These are phyloP conservation scores for Selenicereus undatus DNA, from an alignment of 148 eudicot genomes.

Conservation along the genomic window DNA sequence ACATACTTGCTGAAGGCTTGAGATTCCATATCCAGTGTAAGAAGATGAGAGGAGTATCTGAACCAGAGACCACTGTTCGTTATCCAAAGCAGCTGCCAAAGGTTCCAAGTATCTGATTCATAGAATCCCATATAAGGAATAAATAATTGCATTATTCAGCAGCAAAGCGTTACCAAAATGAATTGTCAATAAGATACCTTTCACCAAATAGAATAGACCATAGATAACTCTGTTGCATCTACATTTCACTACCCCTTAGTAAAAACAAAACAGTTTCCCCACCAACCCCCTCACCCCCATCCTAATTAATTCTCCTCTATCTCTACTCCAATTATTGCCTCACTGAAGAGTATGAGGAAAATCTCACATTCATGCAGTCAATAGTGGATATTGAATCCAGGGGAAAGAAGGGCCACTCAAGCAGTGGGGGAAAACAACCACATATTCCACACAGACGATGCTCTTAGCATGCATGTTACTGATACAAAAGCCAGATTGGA, in stretches of 20 bases:
- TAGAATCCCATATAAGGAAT: background rate
- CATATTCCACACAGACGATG: background rate
- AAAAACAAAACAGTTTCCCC: background rate
- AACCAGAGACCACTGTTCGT: constrained; percentile 93
- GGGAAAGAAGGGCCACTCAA: background rate
- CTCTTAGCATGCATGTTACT: background rate
- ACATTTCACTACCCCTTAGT: background rate
- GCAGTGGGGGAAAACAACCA: background rate
- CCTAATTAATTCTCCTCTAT: background rate
- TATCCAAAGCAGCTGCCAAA: constrained; percentile 83
- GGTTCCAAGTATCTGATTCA: constrained; percentile 88
- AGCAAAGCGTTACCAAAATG: background rate
- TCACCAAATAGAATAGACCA: background rate
- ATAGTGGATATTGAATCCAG: background rate
- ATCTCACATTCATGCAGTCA: background rate
- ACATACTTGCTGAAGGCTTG: constrained; percentile 80
- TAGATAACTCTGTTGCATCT: background rate
- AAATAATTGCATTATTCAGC: background rate
- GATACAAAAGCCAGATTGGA: background rate
- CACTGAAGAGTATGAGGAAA: background rate
- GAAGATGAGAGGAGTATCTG: constrained; percentile 91
- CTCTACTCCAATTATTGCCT: background rate
- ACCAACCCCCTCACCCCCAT: background rate
- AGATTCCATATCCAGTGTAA: constrained; percentile 82
- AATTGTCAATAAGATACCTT: background rate